Percentiles rank a stretch among this genome's conserved stretches.
phyloP scores from a whole-genome alignment of 1,284 basidiomycete genomes.

The Boletus sp. region DNA sequence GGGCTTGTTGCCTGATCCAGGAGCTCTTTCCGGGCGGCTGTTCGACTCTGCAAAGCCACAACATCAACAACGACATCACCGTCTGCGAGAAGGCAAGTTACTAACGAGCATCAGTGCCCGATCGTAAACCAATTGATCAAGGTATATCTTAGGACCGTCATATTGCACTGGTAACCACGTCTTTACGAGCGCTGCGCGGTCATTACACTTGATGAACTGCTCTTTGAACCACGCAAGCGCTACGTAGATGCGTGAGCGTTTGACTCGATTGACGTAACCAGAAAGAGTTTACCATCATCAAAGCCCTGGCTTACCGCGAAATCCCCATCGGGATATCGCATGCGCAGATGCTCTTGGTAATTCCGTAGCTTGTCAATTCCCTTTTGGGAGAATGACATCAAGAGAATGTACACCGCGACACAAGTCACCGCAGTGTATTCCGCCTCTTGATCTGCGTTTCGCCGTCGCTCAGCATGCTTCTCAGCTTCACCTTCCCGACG shows the following conservation, averaged over 20 bases:
- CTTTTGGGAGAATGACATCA: constrained; percentile 89
- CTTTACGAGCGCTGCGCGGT: constrained; percentile 71
- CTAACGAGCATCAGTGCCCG: constrained; percentile 66
- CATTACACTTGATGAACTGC: constrained; percentile 74
- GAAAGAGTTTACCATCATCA: constrained; percentile 56
- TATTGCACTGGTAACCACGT: constrained; percentile 77
- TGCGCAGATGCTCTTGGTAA: constrained; percentile 70
- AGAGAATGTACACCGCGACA: constrained; percentile 88
- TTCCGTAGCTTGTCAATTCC: constrained; percentile 77
- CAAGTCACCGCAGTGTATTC: constrained; percentile 79
- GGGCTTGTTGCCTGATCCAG: constrained; percentile 70
- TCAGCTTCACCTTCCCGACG: constrained; percentile 71
- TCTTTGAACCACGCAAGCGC: constrained; percentile 74
- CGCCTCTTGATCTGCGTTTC: constrained; percentile 67
- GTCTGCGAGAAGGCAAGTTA: constrained; percentile 10
- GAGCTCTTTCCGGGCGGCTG: constrained; percentile 88
- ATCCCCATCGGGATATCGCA: constrained; percentile 70
- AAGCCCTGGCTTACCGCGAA: constrained; percentile 71
- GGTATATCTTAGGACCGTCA: constrained; percentile 66
- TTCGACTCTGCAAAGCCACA: constrained; percentile 69
- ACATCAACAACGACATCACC: not conserved
- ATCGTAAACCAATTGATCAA: constrained; percentile 81
- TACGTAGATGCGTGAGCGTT: constrained; percentile 27
- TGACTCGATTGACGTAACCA: not conserved
- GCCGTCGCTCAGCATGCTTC: constrained; percentile 58